These are phyloP conservation scores for Penicillium coffeae DNA, from an alignment of 495 filamentous ascomycete species.

Conservation along the genomic window DNA sequence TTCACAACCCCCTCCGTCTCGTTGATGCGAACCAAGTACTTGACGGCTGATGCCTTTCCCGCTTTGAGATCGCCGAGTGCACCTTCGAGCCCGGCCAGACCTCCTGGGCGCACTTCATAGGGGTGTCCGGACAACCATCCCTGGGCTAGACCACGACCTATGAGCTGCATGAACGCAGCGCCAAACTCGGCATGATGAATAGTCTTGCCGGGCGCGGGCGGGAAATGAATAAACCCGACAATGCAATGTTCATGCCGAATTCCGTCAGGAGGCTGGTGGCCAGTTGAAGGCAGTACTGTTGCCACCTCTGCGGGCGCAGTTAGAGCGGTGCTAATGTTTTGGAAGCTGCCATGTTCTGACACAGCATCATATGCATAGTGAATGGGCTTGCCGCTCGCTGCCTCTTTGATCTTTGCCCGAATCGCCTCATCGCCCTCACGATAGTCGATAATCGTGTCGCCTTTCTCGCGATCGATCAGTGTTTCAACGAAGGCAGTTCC, in stretches of 20 bases:
- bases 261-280: constrained; percentile 25
- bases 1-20: constrained; percentile 45
- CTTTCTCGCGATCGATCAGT: constrained; percentile 59
- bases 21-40: constrained; percentile 65
- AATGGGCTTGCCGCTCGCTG: constrained; percentile 13
- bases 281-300: constrained; percentile 43
- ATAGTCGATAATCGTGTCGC: constrained; percentile 71
- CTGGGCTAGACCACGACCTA: constrained; percentile 50
- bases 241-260: constrained; percentile 25
- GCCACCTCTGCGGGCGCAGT: constrained; percentile 45
- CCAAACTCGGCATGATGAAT: constrained; percentile 52
- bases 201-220: constrained; percentile 6
- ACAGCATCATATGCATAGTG: constrained; percentile 60
- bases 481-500: constrained; percentile 53
- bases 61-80: constrained; percentile 55
- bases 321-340: constrained; percentile 20
- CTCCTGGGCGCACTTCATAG: constrained; percentile 56
- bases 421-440: constrained; percentile 39
- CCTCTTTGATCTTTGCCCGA: constrained; percentile 18
- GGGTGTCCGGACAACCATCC: constrained; percentile 63
- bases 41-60: constrained; percentile 62
- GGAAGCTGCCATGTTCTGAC: constrained; percentile 46
- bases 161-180: constrained; percentile 49
- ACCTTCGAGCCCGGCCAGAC: constrained; percentile 54
- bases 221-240: constrained; percentile 15